Evolutionary conservation across 2,329 filamentous ascomycete species (phyloP).

Genomic region (Fusarium verticillioides): DNA sequence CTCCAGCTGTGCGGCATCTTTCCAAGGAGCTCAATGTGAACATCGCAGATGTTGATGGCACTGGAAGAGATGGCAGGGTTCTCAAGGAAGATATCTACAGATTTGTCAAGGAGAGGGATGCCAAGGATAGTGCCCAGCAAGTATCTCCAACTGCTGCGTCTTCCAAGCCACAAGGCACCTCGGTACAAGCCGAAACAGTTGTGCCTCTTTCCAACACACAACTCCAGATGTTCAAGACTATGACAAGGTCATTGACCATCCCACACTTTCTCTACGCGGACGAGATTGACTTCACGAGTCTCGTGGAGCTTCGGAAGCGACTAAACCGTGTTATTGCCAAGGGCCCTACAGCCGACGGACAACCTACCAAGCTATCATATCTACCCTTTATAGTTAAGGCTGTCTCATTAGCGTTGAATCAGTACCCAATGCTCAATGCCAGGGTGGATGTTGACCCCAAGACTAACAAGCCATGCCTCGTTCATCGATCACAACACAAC

Average conservation of each 20-base stretch:
- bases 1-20: slow-evolving; percentile 90
- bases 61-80: slow-evolving; percentile 90
- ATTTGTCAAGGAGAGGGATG: slow-evolving; percentile 68
- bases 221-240: slow-evolving; percentile 95
- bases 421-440: slow-evolving; percentile 89
- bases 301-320: slow-evolving; percentile 77
- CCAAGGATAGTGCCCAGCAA: slow-evolving; percentile 41
- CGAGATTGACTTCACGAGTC: slow-evolving; percentile 82
- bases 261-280: slow-evolving; percentile 97
- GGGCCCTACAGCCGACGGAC: slow-evolving; percentile 57
- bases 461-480: slow-evolving; percentile 75
- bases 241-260: slow-evolving; percentile 91
- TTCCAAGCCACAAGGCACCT: slow-evolving; percentile 39
- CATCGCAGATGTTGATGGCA: slow-evolving; percentile 82
- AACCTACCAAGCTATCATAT: slow-evolving; percentile 79
- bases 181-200: slow-evolving; percentile 73
- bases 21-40: slow-evolving; percentile 82
- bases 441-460: slow-evolving; percentile 73
- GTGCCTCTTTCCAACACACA: slow-evolving; percentile 82
- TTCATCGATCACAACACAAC: slow-evolving; percentile 88
- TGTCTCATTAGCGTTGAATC: slow-evolving; percentile 82
- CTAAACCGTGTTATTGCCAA: slow-evolving; percentile 73
- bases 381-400: slow-evolving; percentile 97
- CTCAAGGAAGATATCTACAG: slow-evolving; percentile 90
- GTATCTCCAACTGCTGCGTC: slow-evolving; percentile 39